Conservation (phyloP, 83 land plant genomes). For the Picea engelmannii region DNA sequence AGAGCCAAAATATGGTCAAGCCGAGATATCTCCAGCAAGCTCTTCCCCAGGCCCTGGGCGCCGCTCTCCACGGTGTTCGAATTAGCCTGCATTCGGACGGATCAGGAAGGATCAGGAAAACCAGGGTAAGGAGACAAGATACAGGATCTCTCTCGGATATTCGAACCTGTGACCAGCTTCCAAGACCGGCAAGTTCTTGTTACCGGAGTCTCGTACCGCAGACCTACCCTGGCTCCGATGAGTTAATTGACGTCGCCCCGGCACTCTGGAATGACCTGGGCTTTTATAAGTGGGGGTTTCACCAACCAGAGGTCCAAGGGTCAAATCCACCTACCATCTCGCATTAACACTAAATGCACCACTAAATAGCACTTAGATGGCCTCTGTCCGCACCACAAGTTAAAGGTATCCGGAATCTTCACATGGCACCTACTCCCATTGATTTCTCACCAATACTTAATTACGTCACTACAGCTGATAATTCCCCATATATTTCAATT, state of each 20-base stretch:
- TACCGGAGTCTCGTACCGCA: neutral
- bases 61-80: neutral
- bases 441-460: neutral
- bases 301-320: conserved; percentile 14
- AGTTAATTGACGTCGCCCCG: no score
- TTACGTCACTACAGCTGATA: neutral
- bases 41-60: neutral
- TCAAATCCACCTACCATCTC: conserved; percentile 7
- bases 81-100: neutral
- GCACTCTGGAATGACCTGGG: no score
- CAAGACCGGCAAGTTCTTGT: neutral
- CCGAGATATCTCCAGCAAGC: conserved; percentile 9
- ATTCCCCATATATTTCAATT: neutral
- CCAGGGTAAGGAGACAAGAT: neutral
- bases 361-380: neutral
- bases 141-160: neutral
- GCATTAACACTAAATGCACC: neutral
- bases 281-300: neutral
- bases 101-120: neutral
- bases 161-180: neutral
- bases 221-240: neutral
- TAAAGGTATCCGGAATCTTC: neutral
- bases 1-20: neutral
- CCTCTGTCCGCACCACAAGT: neutral
- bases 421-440: neutral